Conservation (phyloP, 306 rosid genomes). For the Pyrus betulifolia region DNA sequence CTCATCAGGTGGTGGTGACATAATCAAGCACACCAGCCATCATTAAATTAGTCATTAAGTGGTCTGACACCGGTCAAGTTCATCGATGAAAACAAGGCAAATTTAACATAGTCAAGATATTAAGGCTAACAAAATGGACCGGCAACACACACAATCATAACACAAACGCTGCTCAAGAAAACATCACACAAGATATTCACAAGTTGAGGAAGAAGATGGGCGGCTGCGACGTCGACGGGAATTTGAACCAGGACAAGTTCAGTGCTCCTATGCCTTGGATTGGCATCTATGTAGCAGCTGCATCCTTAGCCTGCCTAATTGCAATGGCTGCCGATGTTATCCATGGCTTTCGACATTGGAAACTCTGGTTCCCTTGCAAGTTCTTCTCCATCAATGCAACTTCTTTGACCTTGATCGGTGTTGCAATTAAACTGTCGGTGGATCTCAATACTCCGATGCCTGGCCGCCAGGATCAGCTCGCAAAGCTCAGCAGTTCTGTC, state of each 20-base stretch:
- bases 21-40: not conserved
- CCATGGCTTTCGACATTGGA: conserved; percentile 43
- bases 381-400: conserved; percentile 72
- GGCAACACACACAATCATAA: not conserved
- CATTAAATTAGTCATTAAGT: too few species aligned
- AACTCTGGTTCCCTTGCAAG: conserved; percentile 74
- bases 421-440: conserved; percentile 55
- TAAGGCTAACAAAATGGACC: not conserved
- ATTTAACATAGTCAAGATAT: not conserved
- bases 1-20: not conserved
- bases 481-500: conserved; percentile 69
- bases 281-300: conserved; percentile 74
- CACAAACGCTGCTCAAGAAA: not conserved
- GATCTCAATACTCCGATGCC: conserved; percentile 89
- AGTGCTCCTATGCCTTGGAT: conserved; percentile 90
- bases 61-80: too few species aligned
- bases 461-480: conserved; percentile 60
- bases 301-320: conserved; percentile 50
- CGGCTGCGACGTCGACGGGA: conserved; percentile 48
- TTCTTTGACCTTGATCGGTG: conserved; percentile 60
- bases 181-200: not conserved
- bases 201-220: conserved; percentile 30
- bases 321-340: conserved; percentile 57
- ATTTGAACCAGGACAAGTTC: conserved; percentile 53
- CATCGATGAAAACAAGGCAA: not conserved